Evolutionary conservation across 352 stramenopile genomes (phyloP), one percentile per base, ranked within the genome.

Genomic region (Phytopythium helicoides): DNA sequence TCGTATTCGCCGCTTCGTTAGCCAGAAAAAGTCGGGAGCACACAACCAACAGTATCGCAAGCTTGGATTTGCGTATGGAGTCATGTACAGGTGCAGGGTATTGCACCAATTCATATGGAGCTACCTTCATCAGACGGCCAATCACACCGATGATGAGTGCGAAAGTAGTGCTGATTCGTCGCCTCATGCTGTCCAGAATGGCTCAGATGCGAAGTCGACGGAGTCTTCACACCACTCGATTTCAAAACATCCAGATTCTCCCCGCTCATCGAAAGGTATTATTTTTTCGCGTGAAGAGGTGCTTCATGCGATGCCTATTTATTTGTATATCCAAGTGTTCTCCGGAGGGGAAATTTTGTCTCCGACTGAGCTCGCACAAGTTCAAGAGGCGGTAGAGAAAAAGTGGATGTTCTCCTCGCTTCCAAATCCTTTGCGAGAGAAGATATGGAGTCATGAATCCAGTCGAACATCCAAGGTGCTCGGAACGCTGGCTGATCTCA

Each of bases 71-170:
- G 82, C 79, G 8, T 90, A 90, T 33, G 82, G 82, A 8, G 79
- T 90, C 23, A 92, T 92, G 79, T 92, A 80, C 62, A 80, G 82
- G 41, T 90, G 82, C 55, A 90, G 89, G 71, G 58, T 71, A 46
- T 71, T 92, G n/a, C 82, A 92, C 62, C 60, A 64, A 38, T 90
- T 86, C 56, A 56, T 92, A 22, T 92, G 79, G 79, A 67, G 40
- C 22, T 84, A 79, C 56, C 69, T 90, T 19, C 68, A 90, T 51
- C 45, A 76, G n/a, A 16, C 6, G 3, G 3, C 26, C 38, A 16
- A 21, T 31, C 6, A 15, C n/a, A 3, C 10, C 3, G 12, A 6
- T 23, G 9, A n/a, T 9, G 28, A 39, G 26, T 50, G 28, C 9
- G 28, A 33, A 33, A 33, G 9, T 10, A 33, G 5, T 10, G 28